Base-by-base conservation (phyloP, 768 basidiomycete species). In the Sporobolomyces pararoseus region DNA sequence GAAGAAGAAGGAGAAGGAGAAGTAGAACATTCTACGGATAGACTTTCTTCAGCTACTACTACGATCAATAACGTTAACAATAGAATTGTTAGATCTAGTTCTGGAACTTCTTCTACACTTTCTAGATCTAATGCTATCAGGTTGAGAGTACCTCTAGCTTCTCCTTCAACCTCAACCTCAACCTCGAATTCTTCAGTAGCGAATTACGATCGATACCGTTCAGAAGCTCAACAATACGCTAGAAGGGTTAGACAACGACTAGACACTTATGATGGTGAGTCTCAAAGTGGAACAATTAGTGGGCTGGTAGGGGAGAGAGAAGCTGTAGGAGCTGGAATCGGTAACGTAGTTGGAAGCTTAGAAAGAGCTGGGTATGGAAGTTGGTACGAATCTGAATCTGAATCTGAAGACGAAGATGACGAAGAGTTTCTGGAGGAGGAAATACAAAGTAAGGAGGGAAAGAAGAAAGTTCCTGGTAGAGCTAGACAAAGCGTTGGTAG, bases 321-420 rank as follows among this genome's bases (percentile, higher is more conserved):
- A 35, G 13, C 34, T 13, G 21, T 13, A 52, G 51, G 53, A 54
- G 53, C 17, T 6, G 31, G 53, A 35, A 7, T 31, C 23, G 34
- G 35, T 25, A 42, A 9, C 10, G 55, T 69, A 9, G 17, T 60
- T n/a, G 27, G 31, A 5, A 44, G 57, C 12, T 32, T 63, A 7
- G 68, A 63, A n/a, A 5, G 68, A 16, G 68, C 55, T 0, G 68
- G 68, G 29, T 69, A 69, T 14, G 68, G 68, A 12, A 58, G 31
- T 29, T 55, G 49, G 34, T 69, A 50, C 31, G 66, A 29, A n/a
- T n/a, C n/a, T n/a, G n/a, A n/a, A n/a, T n/a, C n/a, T 7, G 50
- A 47, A n/a, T n/a, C n/a, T n/a, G 25, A 49, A 10, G 52, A n/a
- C 12, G 39, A 39, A n/a, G 54, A 34, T 14, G 42, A 19, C 4